Evolutionary conservation across 2,329 filamentous ascomycete genomes (phyloP), one percentile per base, ranked within the genome.

Genomic region (Diaporthe caulivora): DNA sequence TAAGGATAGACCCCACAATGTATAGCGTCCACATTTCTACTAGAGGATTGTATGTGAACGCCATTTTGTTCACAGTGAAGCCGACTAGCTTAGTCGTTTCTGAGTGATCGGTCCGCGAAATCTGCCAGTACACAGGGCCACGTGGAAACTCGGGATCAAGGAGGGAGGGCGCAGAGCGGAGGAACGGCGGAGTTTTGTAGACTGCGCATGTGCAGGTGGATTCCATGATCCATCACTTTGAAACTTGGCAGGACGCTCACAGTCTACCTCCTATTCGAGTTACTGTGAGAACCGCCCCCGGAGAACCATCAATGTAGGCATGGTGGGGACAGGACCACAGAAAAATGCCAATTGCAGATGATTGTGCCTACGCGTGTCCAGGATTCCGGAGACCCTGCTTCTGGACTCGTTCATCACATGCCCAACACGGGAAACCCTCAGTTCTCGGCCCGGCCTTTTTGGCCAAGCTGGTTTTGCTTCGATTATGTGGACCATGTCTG

Each of bases 21-120:
- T 80, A 84, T n/a, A 84, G 78, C 60, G 78, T 75, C 83, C 82
- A 84, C 78, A 82, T 82, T 68, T 83, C 82, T 2, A 78, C 78
- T 21, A 81, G n/a, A n/a, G 70, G 51, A 42, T 49, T 57, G 31
- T 55, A 58, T 21, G 53, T 72, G 40, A 68, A 31, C 24, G 60
- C 70, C 70, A 72, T 72, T 4, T 31, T 68, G 60, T 42, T 21
- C 29, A 47, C 10, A 37, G 51, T 53, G 24, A 47, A 21, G 53
- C 26, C 47, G 26, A 37, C 44, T 24, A 34, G 42, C 6, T 13
- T 17, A 34, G 21, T 37, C 29, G 44, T 17, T 24, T 24, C 42
- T n/a, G 11, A 37, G 21, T 65, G 60, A 34, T 37, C 49, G 60
- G 34, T 51, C 15, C 15, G 18, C 18, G 21, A 49, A 51, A 37